These are phyloP conservation scores for Leptodontidium sp. DNA, from an alignment of 2,329 filamentous ascomycete genomes.

Conservation along the genomic window DNA sequence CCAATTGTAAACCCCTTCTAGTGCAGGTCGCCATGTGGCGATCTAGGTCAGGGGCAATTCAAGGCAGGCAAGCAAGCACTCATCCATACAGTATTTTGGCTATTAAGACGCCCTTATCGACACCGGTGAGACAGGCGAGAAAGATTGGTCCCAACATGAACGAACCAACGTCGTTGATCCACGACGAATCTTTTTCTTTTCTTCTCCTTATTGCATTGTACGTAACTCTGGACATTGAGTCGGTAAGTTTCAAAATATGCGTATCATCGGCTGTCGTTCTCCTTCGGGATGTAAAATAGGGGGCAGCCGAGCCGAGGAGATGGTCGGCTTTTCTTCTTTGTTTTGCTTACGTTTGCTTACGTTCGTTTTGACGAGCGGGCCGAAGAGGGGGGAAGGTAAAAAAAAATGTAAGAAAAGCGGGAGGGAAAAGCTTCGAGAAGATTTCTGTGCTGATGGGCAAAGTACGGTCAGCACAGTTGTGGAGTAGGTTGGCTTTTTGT, in stretches of 20 bases:
- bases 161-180: not conserved
- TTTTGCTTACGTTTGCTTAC: not conserved
- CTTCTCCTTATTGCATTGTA: too few species aligned
- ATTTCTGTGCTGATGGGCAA: not conserved
- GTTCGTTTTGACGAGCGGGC: not conserved
- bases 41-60: not conserved
- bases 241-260: not conserved
- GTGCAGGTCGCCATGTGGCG: not conserved
- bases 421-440: not conserved
- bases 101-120: constrained; percentile 21
- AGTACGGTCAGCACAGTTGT: not conserved
- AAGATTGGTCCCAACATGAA: not conserved
- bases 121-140: not conserved
- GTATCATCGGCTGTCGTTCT: not conserved
- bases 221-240: too few species aligned
- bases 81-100: not conserved
- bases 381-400: not conserved
- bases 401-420: not conserved
- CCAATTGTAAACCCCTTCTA: not conserved
- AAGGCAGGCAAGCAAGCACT: not conserved
- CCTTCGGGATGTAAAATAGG: too few species aligned
- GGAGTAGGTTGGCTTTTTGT: not conserved
- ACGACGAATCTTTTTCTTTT: too few species aligned
- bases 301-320: too few species aligned
- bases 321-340: not conserved